Evolutionary conservation across 2,329 filamentous ascomycete species (phyloP).

Genomic region (Monosporascus sp.): DNA sequence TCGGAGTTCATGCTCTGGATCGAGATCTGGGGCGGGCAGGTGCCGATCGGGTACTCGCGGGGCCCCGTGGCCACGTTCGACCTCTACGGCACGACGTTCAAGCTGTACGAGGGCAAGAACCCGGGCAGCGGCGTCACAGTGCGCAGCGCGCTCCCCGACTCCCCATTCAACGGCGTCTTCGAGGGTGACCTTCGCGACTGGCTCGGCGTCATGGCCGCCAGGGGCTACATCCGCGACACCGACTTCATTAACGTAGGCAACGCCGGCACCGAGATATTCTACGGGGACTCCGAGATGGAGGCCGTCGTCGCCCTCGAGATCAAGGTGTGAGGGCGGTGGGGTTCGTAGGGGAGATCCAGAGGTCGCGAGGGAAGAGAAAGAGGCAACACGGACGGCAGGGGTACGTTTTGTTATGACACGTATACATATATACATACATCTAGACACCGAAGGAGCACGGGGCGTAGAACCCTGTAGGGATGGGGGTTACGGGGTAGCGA

Average conservation of each 20-base stretch:
- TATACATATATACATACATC: too few relatives aligned
- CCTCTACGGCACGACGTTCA: conserved; percentile 16
- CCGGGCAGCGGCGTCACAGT: conserved; percentile 16
- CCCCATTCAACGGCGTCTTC: conserved; percentile 14
- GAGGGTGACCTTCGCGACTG: conserved; percentile 17
- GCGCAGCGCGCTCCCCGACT: conserved; percentile 11
- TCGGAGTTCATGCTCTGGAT: conserved; percentile 21
- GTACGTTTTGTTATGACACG: too few relatives aligned
- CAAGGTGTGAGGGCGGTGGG: background rate
- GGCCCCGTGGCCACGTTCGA: conserved; percentile 15
- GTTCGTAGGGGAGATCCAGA: too few relatives aligned
- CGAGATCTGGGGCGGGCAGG: conserved; percentile 16
- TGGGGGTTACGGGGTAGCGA: background rate
- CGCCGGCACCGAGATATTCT: conserved; percentile 18
- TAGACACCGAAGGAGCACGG: too few relatives aligned
- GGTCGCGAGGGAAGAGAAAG: too few relatives aligned
- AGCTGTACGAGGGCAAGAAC: conserved; percentile 19
- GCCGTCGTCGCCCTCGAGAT: background rate
- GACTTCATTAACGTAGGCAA: conserved; percentile 17
- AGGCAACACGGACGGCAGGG: too few relatives aligned
- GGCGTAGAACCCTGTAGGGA: background rate
- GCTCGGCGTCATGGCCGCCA: conserved; percentile 13
- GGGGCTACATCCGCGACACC: conserved; percentile 11
- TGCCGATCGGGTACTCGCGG: conserved; percentile 14
- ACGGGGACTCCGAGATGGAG: conserved; percentile 7